Evolutionary conservation across 306 rosid species (phyloP).

Genomic region (Abrus precatorius): DNA sequence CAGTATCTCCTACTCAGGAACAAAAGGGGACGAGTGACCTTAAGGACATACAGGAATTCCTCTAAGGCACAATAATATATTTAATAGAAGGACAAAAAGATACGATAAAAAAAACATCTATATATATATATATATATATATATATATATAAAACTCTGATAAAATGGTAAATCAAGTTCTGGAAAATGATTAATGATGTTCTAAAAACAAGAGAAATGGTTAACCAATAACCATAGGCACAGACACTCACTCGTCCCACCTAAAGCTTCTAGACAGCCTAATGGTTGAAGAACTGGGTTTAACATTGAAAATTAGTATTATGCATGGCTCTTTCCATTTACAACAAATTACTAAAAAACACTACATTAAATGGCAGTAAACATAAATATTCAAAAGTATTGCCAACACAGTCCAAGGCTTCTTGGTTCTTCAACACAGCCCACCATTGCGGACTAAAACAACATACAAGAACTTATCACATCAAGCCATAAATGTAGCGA

Average conservation of each 20-base stretch:
- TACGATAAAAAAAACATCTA: not conserved
- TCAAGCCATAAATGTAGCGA: not conserved
- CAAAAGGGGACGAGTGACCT: not conserved
- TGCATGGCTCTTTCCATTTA: not conserved
- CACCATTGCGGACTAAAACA: not conserved
- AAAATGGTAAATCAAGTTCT: not conserved
- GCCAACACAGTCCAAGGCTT: not conserved
- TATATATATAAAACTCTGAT: not conserved
- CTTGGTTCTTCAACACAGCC: not conserved
- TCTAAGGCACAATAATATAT: too few relatives aligned
- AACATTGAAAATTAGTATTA: not conserved
- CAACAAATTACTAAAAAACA: not conserved
- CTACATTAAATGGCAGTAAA: not conserved
- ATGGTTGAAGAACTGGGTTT: not conserved
- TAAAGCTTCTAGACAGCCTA: not conserved
- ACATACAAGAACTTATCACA: not conserved
- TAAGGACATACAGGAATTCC: too few relatives aligned
- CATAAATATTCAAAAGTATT: not conserved
- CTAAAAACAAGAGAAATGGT: not conserved
- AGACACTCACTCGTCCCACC: not conserved
- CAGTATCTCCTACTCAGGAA: not conserved
- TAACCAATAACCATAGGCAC: not conserved
- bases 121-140: not conserved
- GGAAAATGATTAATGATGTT: not conserved
- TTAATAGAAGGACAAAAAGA: not conserved